These are phyloP conservation scores for Coccomyxa subellipsoidea DNA, from an alignment of 163 green algal genomes.

Conservation along the genomic window DNA sequence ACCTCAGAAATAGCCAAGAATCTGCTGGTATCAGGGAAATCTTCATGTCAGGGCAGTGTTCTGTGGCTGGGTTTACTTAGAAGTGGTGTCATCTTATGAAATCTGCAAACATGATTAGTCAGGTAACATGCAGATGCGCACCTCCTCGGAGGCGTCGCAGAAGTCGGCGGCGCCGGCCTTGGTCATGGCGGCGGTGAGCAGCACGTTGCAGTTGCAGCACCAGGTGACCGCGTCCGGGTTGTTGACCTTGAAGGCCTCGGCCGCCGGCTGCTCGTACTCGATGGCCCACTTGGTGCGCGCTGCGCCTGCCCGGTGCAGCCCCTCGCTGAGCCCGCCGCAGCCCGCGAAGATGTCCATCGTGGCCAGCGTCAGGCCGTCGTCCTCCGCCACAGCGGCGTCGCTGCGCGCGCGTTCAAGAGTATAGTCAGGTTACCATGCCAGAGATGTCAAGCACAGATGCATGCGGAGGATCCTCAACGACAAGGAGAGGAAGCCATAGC, in stretches of 20 bases:
- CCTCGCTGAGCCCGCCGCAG: slow-evolving; percentile 91
- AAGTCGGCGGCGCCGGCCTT: slow-evolving; percentile 63
- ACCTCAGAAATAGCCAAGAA: too few species aligned
- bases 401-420: neutral
- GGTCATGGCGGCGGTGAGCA: slow-evolving; percentile 80
- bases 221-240: slow-evolving; percentile 86
- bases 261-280: slow-evolving; percentile 89
- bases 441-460: too few species aligned
- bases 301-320: slow-evolving; percentile 83
- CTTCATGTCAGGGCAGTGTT: too few species aligned
- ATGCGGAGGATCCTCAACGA: too few species aligned
- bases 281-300: slow-evolving; percentile 85
- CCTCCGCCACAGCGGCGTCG: neutral
- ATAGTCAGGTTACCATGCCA: too few species aligned
- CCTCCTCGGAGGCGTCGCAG: slow-evolving; percentile 64
- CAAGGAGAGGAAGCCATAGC: too few species aligned
- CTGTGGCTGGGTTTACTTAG: too few species aligned
- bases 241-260: slow-evolving; percentile 90
- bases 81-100: too few species aligned
- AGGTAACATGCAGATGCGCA: too few species aligned
- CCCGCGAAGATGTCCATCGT: slow-evolving; percentile 98
- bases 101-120: too few species aligned
- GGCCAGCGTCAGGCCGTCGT: slow-evolving; percentile 47
- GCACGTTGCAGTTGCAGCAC: slow-evolving; percentile 94
- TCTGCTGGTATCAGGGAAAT: too few species aligned